Conservation (phyloP, 257 asterid species). For the Datura wrightii region DNA sequence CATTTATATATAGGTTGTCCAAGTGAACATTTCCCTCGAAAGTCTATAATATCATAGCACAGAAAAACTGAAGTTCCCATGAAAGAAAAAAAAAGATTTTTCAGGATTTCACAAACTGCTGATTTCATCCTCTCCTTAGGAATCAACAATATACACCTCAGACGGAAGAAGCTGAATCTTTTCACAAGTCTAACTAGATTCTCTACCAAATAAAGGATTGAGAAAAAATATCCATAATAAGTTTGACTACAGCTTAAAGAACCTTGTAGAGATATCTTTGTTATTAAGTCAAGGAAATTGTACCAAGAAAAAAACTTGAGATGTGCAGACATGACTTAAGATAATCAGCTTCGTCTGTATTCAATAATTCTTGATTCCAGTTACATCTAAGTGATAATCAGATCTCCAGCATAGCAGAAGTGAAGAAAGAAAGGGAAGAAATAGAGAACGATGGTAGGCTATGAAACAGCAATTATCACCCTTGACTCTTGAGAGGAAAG, state of each 20-base stretch:
- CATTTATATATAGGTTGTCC: not conserved
- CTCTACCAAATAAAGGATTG: constrained; percentile 21
- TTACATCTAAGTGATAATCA: not conserved
- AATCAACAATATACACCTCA: not conserved
- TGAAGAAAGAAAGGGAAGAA: not conserved
- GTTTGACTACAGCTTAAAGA: not conserved
- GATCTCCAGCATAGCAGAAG: not conserved
- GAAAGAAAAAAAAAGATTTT: not conserved
- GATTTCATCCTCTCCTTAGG: not conserved
- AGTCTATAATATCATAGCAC: not conserved
- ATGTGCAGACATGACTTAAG: not conserved
- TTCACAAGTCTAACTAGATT: constrained; percentile 3
- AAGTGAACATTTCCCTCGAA: not conserved
- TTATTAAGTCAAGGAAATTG: not conserved
- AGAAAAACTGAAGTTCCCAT: not conserved
- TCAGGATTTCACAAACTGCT: not conserved
- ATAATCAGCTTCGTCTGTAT: not conserved
- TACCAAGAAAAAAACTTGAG: not conserved
- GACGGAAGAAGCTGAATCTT: not conserved
- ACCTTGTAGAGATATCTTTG: not conserved
- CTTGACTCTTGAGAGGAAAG: not conserved
- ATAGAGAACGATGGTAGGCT: not conserved
- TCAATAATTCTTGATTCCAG: constrained; percentile 13
- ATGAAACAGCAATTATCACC: not conserved
- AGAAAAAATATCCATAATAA: not conserved